A percentile compares a stretch with the other conserved stretches of the same genome.
Evolutionary conservation across 2,329 filamentous ascomycete genomes (phyloP).

Genomic region (Aspergillus sergii): DNA sequence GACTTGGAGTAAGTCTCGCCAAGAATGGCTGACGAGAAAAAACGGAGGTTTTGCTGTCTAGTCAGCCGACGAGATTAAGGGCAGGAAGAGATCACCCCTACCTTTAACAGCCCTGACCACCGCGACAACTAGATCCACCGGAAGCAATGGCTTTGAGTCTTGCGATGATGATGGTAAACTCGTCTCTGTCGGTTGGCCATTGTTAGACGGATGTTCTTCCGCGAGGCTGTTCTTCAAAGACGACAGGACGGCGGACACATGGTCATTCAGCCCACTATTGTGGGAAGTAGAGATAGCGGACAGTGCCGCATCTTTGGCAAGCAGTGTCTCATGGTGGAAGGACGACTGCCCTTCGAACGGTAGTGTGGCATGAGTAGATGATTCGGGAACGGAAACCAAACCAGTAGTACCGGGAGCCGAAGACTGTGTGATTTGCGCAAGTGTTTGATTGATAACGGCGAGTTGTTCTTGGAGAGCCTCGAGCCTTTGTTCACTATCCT

Average conservation of each 20-base stretch:
- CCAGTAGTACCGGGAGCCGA: background rate
- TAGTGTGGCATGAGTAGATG: constrained; percentile 21
- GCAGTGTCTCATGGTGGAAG: constrained; percentile 26
- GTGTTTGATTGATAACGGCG: constrained; percentile 18
- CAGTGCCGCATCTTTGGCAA: constrained; percentile 27
- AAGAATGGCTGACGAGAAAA: constrained; percentile 29
- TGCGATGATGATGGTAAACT: background rate
- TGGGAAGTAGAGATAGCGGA: constrained; percentile 20
- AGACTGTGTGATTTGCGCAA: constrained; percentile 18
- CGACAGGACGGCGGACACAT: constrained; percentile 25
- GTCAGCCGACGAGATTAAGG: background rate
- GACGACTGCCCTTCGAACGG: constrained; percentile 29
- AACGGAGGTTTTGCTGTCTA: constrained; percentile 26
- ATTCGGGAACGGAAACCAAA: constrained; percentile 11
- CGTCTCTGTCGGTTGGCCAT: background rate
- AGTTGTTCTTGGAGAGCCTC: constrained; percentile 24
- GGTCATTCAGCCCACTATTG: constrained; percentile 15
- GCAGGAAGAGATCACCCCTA: background rate
- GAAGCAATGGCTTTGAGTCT: constrained; percentile 15
- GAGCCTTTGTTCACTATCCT: constrained; percentile 20
- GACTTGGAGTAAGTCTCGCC: constrained; percentile 23
- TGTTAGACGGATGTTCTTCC: constrained; percentile 9
- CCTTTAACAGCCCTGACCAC: constrained; percentile 26
- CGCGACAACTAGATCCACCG: constrained; percentile 23
- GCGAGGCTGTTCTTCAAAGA: constrained; percentile 23